Conservation (phyloP, 2,329 filamentous ascomycete species). For the Diaporthe amygdali region DNA sequence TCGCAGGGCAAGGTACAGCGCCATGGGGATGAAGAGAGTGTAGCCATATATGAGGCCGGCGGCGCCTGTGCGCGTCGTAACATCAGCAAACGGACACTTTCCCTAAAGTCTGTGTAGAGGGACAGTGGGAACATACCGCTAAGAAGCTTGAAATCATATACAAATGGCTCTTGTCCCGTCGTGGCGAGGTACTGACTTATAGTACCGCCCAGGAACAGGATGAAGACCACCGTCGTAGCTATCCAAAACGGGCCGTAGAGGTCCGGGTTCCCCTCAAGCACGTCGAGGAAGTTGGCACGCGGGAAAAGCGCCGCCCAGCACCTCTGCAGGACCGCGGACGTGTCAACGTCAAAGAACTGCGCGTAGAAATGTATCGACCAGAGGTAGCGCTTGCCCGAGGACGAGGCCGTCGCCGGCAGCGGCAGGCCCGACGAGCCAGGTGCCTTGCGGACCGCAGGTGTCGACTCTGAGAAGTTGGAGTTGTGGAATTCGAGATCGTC, state of each 20-base stretch:
- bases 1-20: conserved; percentile 84
- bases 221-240: conserved; percentile 94
- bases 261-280: conserved; percentile 95
- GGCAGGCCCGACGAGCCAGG: conserved; percentile 55
- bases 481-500: conserved; percentile 99
- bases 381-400: conserved; percentile 78
- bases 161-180: conserved; percentile 73
- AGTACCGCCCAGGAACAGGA: conserved; percentile 92
- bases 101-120: background rate
- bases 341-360: conserved; percentile 99
- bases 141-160: conserved; percentile 88
- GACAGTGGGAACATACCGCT: conserved; percentile 64
- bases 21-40: conserved; percentile 83
- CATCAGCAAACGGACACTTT: background rate
- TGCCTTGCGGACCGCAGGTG: conserved; percentile 55
- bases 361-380: conserved; percentile 95
- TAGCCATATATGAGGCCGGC: conserved; percentile 96
- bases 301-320: conserved; percentile 91
- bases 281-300: conserved; percentile 92
- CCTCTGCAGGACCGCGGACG: conserved; percentile 82
- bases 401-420: conserved; percentile 40
- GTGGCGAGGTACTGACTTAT: conserved; percentile 87
- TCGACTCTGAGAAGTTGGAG: conserved; percentile 77
- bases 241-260: conserved; percentile 99
- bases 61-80: conserved; percentile 58